A percentile compares a stretch with the other conserved stretches of the same genome.
Conservation (phyloP, 2,329 filamentous ascomycete genomes). For the Sarocladium oryzae region DNA sequence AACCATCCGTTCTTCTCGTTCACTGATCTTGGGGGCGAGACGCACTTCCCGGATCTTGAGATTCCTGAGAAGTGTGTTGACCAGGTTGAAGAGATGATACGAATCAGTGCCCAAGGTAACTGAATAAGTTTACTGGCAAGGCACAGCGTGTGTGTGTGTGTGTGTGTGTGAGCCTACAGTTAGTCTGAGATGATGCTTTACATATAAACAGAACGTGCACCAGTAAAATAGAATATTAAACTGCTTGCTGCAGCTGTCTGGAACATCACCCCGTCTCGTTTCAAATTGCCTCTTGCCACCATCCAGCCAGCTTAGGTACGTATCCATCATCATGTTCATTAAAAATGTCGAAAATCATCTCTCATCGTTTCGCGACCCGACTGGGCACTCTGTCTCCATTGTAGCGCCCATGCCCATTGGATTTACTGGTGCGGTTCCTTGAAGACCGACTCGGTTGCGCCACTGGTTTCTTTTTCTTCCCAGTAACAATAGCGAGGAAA, state of each 20-base stretch:
- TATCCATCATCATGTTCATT: not conserved
- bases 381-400: slow-evolving; percentile 28
- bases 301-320: not conserved
- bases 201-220: too few relatives aligned
- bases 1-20: slow-evolving; percentile 4
- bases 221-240: too few relatives aligned
- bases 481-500: slow-evolving; percentile 27
- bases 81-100: not conserved
- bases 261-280: too few relatives aligned
- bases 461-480: slow-evolving; percentile 22
- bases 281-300: too few relatives aligned
- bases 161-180: too few relatives aligned
- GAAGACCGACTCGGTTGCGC: slow-evolving; percentile 16
- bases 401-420: slow-evolving; percentile 23
- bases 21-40: not conserved
- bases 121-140: not conserved
- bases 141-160: too few relatives aligned
- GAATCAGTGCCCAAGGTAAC: not conserved
- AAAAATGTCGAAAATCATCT: not conserved
- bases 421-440: slow-evolving; percentile 17
- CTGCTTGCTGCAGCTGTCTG: not conserved
- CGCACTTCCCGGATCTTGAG: slow-evolving; percentile 5
- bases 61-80: slow-evolving; percentile 2
- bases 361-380: slow-evolving; percentile 25
- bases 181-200: too few relatives aligned